These are phyloP conservation scores for Fagus sylvatica DNA, from an alignment of 306 rosid genomes.

Conservation along the genomic window DNA sequence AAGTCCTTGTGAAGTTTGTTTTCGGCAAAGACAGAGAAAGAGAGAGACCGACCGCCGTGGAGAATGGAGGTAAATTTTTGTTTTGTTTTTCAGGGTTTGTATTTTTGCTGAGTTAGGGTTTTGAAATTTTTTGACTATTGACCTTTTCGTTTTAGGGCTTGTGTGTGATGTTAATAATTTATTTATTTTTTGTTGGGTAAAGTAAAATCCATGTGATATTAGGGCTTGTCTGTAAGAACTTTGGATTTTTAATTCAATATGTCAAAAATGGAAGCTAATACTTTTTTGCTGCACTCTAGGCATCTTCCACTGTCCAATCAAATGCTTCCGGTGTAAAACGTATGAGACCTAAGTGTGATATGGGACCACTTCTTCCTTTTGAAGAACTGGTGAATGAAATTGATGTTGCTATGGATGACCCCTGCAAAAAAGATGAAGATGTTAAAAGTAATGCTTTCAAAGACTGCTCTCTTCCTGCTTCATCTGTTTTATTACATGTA, in stretches of 20 bases:
- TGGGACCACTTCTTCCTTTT: slow-evolving; percentile 80
- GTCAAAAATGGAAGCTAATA: neutral
- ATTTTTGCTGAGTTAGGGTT: no score
- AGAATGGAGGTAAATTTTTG: no score
- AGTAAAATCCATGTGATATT: no score
- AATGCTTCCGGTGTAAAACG: slow-evolving; percentile 56
- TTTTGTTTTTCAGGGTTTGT: no score
- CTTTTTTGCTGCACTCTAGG: slow-evolving; percentile 44
- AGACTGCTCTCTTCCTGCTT: slow-evolving; percentile 57
- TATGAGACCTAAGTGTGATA: slow-evolving; percentile 35
- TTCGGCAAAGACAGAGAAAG: no score
- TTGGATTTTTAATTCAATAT: neutral
- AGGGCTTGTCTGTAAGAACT: neutral
- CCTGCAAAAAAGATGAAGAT: slow-evolving; percentile 46
- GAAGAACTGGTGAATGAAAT: slow-evolving; percentile 58
- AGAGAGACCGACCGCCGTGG: no score
- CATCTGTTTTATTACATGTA: slow-evolving; percentile 69
- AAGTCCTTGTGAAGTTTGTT: no score
- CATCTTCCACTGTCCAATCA: slow-evolving; percentile 40
- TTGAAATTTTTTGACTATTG: no score
- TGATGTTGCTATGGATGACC: slow-evolving; percentile 42
- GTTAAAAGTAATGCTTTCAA: slow-evolving; percentile 27
- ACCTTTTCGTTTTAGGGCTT: no score
- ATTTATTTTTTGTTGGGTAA: no score
- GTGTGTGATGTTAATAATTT: no score